Percentiles rank a stretch among this genome's conserved stretches.
These are phyloP conservation scores for Stenocarpella maydis DNA, from an alignment of 2,329 filamentous ascomycete genomes.

Conservation along the genomic window DNA sequence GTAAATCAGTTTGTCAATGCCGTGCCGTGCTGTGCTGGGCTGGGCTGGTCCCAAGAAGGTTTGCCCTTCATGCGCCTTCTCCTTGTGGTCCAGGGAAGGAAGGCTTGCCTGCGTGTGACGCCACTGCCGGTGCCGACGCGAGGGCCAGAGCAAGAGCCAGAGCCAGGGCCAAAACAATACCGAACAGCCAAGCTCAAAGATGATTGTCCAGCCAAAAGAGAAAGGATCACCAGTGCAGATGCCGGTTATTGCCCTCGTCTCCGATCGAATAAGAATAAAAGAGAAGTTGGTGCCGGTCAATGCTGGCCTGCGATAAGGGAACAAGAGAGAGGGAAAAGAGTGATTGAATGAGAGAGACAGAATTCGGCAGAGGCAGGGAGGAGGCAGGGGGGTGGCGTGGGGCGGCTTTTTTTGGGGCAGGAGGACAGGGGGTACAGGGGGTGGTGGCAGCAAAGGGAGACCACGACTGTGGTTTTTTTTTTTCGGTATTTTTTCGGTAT, in stretches of 20 bases:
- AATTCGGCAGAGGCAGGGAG: background rate
- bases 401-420: background rate
- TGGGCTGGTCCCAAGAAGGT: too few relatives aligned
- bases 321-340: background rate
- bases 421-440: background rate
- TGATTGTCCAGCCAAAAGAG: too few relatives aligned
- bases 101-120: slow-evolving; percentile 2
- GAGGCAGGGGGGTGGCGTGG: slow-evolving; percentile 3
- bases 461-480: background rate
- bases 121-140: slow-evolving; percentile 16
- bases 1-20: too few relatives aligned
- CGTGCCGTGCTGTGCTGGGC: too few relatives aligned
- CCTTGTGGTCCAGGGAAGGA: background rate
- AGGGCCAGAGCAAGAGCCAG: background rate
- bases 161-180: background rate
- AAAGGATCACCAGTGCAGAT: background rate
- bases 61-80: background rate
- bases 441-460: background rate
- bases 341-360: background rate
- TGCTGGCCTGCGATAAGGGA: slow-evolving; percentile 10
- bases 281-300: background rate
- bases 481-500: too few relatives aligned
- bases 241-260: background rate
- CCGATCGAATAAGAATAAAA: too few relatives aligned
- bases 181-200: too few relatives aligned